Evolutionary conservation across 345 rosid species (phyloP).

Genomic region (Aegle marmelos): DNA sequence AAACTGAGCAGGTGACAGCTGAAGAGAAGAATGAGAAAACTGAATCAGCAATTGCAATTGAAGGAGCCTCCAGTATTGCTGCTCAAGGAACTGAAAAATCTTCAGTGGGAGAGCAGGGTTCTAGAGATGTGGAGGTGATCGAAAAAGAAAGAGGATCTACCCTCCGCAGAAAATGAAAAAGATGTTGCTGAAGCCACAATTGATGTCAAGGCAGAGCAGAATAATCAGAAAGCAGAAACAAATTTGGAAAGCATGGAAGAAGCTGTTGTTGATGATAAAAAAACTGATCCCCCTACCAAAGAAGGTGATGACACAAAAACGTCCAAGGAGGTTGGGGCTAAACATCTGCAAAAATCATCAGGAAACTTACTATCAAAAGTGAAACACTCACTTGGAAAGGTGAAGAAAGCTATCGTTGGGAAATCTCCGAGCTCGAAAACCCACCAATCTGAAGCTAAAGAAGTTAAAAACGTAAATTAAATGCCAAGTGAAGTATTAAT

Average conservation of each 20-base stretch:
- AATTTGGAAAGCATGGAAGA: neutral
- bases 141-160: neutral
- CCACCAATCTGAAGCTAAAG: constrained; percentile 40
- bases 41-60: constrained; percentile 6
- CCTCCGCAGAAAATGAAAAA: constrained; percentile 11
- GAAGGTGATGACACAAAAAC: constrained; percentile 31
- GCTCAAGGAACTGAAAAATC: neutral
- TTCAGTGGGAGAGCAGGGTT: constrained; percentile 6
- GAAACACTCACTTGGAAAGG: constrained; percentile 74
- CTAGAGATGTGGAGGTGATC: constrained; percentile 12
- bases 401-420: constrained; percentile 72
- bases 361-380: constrained; percentile 69
- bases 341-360: constrained; percentile 51
- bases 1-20: neutral
- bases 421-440: constrained; percentile 76
- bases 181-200: neutral
- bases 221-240: constrained; percentile 10
- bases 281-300: constrained; percentile 11
- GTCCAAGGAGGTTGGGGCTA: constrained; percentile 38
- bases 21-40: constrained; percentile 9
- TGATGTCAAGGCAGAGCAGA: constrained; percentile 20
- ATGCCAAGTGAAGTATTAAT: neutral
- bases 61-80: neutral
- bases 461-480: constrained; percentile 48
- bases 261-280: constrained; percentile 19